phyloP scores from a whole-genome alignment of 2,329 filamentous ascomycete genomes.

The Pyricularia pennisetigena region DNA sequence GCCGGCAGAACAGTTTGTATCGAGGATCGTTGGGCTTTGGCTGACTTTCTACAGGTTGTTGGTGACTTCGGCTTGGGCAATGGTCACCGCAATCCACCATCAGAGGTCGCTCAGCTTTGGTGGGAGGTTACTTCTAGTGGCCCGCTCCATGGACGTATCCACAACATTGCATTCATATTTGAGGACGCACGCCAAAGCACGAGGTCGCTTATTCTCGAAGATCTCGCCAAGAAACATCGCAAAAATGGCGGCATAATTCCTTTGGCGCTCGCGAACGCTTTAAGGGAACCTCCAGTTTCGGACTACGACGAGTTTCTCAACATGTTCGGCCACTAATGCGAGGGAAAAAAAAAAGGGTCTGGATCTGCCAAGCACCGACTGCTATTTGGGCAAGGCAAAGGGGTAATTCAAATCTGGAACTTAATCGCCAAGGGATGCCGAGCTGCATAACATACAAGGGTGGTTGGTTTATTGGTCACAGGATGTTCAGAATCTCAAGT shows the following conservation, averaged over 20 bases:
- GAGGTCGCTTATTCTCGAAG: slow-evolving; percentile 40
- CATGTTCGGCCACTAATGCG: background rate
- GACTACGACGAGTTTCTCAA: slow-evolving; percentile 2
- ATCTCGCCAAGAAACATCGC: slow-evolving; percentile 40
- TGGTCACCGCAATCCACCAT: slow-evolving; percentile 52
- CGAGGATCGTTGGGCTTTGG: background rate
- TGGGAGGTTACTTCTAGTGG: slow-evolving; percentile 54
- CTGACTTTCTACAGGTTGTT: slow-evolving; percentile 25
- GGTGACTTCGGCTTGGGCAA: slow-evolving; percentile 58
- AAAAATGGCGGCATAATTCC: slow-evolving; percentile 13
- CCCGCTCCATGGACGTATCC: slow-evolving; percentile 49
- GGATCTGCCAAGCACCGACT: background rate
- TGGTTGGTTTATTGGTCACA: background rate
- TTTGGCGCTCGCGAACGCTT: slow-evolving; percentile 10
- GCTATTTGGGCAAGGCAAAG: background rate
- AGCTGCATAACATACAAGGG: background rate
- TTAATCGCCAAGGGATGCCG: background rate
- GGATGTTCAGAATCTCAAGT: background rate
- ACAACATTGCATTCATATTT: slow-evolving; percentile 54
- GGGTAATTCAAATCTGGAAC: background rate
- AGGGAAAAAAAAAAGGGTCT: background rate
- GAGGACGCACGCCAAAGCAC: slow-evolving; percentile 47
- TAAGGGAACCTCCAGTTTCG: slow-evolving; percentile 6
- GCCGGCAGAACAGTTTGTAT: slow-evolving; percentile 13
- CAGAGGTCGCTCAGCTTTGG: slow-evolving; percentile 57